Base-by-base conservation (phyloP, 768 basidiomycete species). In the Chalciporus pseudorubinellus region DNA sequence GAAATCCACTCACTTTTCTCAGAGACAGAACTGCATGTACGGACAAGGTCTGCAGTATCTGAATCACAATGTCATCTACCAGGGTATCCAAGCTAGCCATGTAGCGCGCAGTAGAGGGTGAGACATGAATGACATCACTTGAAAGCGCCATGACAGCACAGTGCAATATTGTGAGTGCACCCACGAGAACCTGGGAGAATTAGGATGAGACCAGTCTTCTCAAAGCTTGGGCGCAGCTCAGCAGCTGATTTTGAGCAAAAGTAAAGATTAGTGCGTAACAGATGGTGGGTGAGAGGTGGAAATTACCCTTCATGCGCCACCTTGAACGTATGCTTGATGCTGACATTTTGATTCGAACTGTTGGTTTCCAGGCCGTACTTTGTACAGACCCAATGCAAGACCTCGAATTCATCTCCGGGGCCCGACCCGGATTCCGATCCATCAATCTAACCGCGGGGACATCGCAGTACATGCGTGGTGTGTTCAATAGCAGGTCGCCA, bases 1-100 rank as follows among this genome's bases (percentile, higher is more conserved):
- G 6, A 21, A 4, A 24, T 18, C 6, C 16, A 41, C 67, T 52
- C 39, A 69, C 65, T 49, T 44, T 44, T 52, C 65, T 65, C 8
- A 66, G 41, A 8, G 59, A 41, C 18, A 66, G 57, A 8, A 66
- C 28, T 26, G 52, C 29, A n/a, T n/a, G 46, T 18, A 54, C 57
- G 16, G 67, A 51, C 8, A 52, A 44, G 1, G 4, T 16, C 24
- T 56, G 55, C 4, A 66, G 16, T 13, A 66, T 52, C 4, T 56
- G 59, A 18, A 66, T 47, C 11, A 66, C n/a, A 39, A 66, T 33
- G 28, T 66, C 65, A n/a, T 66, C 65, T 33, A 62, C 61, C 16
- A 66, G 55, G 21, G n/a, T 55, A 50, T 66, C 67, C 0, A 66
- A 34, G 46, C 24, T 48, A n/a, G 48, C 13, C 50, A 50, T 51